phyloP scores from a whole-genome alignment of 169 alveolate genomes.

The Eimeria brunetti region DNA sequence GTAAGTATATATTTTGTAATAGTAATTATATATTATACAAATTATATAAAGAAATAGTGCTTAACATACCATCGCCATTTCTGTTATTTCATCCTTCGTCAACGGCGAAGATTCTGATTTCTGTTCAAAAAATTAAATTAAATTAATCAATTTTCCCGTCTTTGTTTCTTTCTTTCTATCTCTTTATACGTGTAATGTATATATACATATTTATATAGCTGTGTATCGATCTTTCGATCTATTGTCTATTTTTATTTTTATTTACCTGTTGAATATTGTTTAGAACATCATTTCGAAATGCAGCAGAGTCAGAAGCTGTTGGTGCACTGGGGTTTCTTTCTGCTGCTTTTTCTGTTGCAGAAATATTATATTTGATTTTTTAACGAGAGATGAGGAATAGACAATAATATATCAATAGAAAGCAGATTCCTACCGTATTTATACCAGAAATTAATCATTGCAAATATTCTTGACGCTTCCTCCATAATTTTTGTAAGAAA shows the following conservation, averaged over 20 bases:
- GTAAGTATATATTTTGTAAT: no score
- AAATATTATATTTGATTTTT: no score
- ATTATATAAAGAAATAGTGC: no score
- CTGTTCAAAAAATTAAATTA: neutral
- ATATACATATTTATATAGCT: no score
- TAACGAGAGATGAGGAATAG: no score
- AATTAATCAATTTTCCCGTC: neutral
- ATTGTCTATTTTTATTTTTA: no score
- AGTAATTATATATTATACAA: neutral
- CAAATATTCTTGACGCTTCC: constrained; percentile 32
- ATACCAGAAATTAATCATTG: constrained; percentile 13
- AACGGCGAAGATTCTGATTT: neutral
- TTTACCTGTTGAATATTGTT: neutral
- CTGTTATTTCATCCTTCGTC: neutral
- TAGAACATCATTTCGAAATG: neutral
- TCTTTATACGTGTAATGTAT: no score
- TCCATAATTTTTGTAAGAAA: constrained; percentile 36
- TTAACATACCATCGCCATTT: neutral
- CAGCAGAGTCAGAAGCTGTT: neutral
- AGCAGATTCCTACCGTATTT: neutral
- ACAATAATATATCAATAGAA: no score
- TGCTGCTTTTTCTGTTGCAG: neutral
- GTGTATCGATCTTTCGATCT: no score
- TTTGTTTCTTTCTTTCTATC: neutral
- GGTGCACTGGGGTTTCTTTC: neutral